phyloP scores from a whole-genome alignment of 148 eudicot species.

The Vaccinium macrocarpon region DNA sequence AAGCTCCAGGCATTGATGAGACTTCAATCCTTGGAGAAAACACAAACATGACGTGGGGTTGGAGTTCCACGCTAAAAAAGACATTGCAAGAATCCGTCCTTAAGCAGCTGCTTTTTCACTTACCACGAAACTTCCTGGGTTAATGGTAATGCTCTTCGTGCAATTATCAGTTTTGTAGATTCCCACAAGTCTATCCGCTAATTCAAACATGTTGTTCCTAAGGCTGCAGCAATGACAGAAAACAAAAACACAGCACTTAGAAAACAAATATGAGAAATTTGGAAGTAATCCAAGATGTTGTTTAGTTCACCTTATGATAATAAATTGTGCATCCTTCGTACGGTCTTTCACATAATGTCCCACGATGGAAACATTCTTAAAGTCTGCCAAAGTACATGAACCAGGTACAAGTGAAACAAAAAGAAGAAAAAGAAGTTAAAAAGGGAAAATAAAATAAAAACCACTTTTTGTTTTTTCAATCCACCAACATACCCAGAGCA shows the following conservation, averaged over 20 bases:
- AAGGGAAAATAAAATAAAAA: not conserved
- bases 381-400: constrained; percentile 42
- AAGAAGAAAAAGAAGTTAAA: not conserved
- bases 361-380: constrained; percentile 95
- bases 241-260: not conserved
- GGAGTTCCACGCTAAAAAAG: not conserved
- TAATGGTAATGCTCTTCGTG: constrained; percentile 92
- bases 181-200: constrained; percentile 97
- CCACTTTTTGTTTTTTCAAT: not conserved
- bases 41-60: not conserved
- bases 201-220: constrained; percentile 96
- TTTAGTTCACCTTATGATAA: constrained; percentile 73
- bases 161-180: constrained; percentile 97
- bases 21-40: constrained; percentile 6
- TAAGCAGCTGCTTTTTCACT: constrained; percentile 61
- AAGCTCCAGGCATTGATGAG: not conserved
- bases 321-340: constrained; percentile 92
- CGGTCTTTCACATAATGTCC: constrained; percentile 98
- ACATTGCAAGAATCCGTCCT: constrained; percentile 8
- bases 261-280: not conserved
- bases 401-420: not conserved
- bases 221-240: constrained; percentile 56
- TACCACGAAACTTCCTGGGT: constrained; percentile 82
- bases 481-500: constrained; percentile 64
- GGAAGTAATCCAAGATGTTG: not conserved